A percentile compares a stretch with the other conserved stretches of the same genome.
phyloP scores from a whole-genome alignment of 2,329 filamentous ascomycete genomes.

The Pseudomassariella vexata region DNA sequence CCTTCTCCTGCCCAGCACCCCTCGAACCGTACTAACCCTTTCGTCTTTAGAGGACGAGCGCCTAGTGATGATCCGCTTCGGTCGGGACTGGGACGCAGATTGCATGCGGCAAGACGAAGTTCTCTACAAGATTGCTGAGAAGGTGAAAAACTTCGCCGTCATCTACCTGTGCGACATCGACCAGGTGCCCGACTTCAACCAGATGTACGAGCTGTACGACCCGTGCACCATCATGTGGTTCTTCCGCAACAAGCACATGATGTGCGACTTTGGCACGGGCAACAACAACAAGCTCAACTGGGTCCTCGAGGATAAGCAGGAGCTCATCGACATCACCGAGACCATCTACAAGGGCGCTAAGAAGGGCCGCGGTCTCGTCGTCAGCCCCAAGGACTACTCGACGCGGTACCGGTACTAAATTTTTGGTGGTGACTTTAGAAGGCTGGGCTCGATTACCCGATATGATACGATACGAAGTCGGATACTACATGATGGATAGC shows the following conservation, averaged over 20 bases:
- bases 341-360: constrained; percentile 98
- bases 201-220: constrained; percentile 93
- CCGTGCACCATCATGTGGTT: constrained; percentile 96
- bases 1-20: too few species aligned
- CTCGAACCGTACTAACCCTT: too few species aligned
- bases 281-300: constrained; percentile 99
- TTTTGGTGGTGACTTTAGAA: too few species aligned
- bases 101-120: constrained; percentile 79
- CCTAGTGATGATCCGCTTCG: constrained; percentile 89
- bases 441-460: too few species aligned
- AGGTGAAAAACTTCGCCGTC: constrained; percentile 87
- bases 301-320: constrained; percentile 95
- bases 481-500: too few species aligned
- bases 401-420: constrained; percentile 23
- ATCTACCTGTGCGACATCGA: constrained; percentile 94
- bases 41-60: constrained; percentile 96
- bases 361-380: constrained; percentile 93
- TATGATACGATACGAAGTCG: too few species aligned
- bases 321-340: constrained; percentile 97
- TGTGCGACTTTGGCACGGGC: constrained; percentile 94
- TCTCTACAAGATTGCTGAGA: constrained; percentile 87
- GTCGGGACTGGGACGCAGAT: constrained; percentile 77
- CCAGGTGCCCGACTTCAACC: constrained; percentile 86
- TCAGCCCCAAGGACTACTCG: constrained; percentile 76
- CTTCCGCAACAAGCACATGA: constrained; percentile 98